Evolutionary conservation across 805 yeast species (phyloP).

Genomic region (Scheffersomyces stipitis): DNA sequence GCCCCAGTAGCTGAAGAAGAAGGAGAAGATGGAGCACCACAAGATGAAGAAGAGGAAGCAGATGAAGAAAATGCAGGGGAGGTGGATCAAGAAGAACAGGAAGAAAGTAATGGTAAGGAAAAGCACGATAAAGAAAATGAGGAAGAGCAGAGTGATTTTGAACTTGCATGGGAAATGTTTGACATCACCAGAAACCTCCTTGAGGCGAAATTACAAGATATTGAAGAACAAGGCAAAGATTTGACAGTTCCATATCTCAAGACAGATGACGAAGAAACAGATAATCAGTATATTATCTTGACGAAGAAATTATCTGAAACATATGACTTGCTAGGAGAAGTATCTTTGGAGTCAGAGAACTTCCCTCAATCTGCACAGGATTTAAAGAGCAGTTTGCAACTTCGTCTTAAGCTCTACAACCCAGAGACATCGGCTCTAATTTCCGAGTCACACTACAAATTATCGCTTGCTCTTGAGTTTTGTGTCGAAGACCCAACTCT

Average conservation of each 20-base stretch:
- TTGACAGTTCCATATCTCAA: constrained; percentile 27
- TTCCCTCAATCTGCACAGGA: constrained; percentile 77
- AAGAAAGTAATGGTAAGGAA: constrained; percentile 17
- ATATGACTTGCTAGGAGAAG: constrained; percentile 82
- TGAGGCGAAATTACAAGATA: constrained; percentile 41
- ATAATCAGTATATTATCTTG: constrained; percentile 32
- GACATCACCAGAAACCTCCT: constrained; percentile 74
- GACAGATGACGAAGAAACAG: constrained; percentile 28
- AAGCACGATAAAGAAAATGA: constrained; percentile 23
- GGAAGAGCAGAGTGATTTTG: constrained; percentile 70
- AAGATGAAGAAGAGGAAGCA: constrained; percentile 13
- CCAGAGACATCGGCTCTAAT: constrained; percentile 54
- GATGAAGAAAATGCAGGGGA: constrained; percentile 18
- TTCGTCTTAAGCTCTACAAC: constrained; percentile 51
- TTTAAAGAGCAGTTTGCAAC: constrained; percentile 54
- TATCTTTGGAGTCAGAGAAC: constrained; percentile 86
- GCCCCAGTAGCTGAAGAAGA: constrained; percentile 23
- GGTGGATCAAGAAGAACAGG: constrained; percentile 22
- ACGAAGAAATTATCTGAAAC: constrained; percentile 66
- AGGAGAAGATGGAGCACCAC: constrained; percentile 13
- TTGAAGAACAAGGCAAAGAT: constrained; percentile 5
- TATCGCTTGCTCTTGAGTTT: constrained; percentile 77
- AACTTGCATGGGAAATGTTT: constrained; percentile 83
- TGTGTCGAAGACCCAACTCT: constrained; percentile 50
- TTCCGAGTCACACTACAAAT: constrained; percentile 78